Conservation (phyloP, 169 alveolate species). For the Theileria parva region DNA sequence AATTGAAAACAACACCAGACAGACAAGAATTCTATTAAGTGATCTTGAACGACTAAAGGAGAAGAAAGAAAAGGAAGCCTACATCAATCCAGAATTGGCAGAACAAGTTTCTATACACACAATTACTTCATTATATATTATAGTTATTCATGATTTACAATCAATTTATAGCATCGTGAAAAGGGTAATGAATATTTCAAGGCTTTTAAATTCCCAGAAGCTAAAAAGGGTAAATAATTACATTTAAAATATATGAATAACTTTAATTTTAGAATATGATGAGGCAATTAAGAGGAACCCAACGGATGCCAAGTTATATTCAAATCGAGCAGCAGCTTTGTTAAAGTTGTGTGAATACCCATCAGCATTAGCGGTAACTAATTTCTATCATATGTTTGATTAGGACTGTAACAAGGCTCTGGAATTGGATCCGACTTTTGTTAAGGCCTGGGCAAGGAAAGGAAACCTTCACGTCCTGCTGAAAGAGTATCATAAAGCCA, state of each 20-base stretch:
- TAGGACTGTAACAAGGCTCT: conserved; percentile 91
- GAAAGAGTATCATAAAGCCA: conserved; percentile 97
- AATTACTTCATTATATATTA: conserved; percentile 1
- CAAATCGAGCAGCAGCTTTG: conserved; percentile 96
- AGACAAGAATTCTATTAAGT: conserved; percentile 89
- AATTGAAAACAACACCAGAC: conserved; percentile 90
- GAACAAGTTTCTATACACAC: conserved; percentile 80
- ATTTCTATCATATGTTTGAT: background rate
- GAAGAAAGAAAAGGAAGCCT: conserved; percentile 89
- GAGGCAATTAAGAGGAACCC: conserved; percentile 98
- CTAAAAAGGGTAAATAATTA: conserved; percentile 76
- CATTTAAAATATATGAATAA: background rate
- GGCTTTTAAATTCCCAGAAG: conserved; percentile 93
- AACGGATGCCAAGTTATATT: conserved; percentile 89
- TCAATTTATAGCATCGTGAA: conserved; percentile 69
- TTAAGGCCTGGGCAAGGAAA: conserved; percentile 95
- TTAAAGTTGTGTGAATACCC: conserved; percentile 94
- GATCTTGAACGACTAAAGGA: conserved; percentile 91
- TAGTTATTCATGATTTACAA: background rate
- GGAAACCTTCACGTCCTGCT: conserved; percentile 91
- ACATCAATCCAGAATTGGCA: conserved; percentile 93
- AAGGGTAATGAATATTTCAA: conserved; percentile 91
- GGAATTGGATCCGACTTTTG: conserved; percentile 92
- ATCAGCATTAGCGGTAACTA: conserved; percentile 82
- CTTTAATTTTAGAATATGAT: conserved; percentile 84